Evolutionary conservation across 2,329 filamentous ascomycete genomes (phyloP).

Genomic region (Seiridium unicorne): DNA sequence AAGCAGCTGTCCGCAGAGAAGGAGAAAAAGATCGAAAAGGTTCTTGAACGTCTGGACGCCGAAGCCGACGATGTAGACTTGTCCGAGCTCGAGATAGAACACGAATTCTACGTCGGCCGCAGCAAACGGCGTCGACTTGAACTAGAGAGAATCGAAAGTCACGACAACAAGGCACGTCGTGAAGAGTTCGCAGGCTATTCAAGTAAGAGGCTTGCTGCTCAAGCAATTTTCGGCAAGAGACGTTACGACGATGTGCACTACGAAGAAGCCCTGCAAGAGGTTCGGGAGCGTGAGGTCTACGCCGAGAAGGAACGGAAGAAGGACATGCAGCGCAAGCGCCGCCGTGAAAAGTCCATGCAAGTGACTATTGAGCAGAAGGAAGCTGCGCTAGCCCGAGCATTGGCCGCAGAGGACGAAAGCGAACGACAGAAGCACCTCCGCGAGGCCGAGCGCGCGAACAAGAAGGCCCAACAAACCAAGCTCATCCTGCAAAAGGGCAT

Average conservation of each 20-base stretch:
- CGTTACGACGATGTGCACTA: constrained; percentile 78
- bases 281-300: constrained; percentile 84
- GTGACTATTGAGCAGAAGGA: constrained; percentile 91
- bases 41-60: constrained; percentile 49
- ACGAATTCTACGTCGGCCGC: constrained; percentile 51
- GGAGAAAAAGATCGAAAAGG: constrained; percentile 66
- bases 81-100: constrained; percentile 42
- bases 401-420: constrained; percentile 75
- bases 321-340: constrained; percentile 97
- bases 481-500: constrained; percentile 83
- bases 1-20: constrained; percentile 56
- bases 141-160: constrained; percentile 60
- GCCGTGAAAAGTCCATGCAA: constrained; percentile 93
- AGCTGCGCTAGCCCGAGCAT: constrained; percentile 73
- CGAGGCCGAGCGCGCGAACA: constrained; percentile 85
- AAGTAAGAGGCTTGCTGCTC: constrained; percentile 62
- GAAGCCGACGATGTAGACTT: constrained; percentile 38
- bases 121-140: constrained; percentile 67
- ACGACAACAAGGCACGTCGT: constrained; percentile 62
- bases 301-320: constrained; percentile 99
- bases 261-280: constrained; percentile 77
- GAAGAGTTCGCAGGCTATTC: constrained; percentile 57
- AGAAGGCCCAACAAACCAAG: constrained; percentile 90
- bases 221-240: constrained; percentile 69
- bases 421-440: constrained; percentile 78